Evolutionary conservation across 305 asterid genomes (phyloP), one percentile per base, ranked within the genome.

Genomic region (Fraxinus angustifolia): DNA sequence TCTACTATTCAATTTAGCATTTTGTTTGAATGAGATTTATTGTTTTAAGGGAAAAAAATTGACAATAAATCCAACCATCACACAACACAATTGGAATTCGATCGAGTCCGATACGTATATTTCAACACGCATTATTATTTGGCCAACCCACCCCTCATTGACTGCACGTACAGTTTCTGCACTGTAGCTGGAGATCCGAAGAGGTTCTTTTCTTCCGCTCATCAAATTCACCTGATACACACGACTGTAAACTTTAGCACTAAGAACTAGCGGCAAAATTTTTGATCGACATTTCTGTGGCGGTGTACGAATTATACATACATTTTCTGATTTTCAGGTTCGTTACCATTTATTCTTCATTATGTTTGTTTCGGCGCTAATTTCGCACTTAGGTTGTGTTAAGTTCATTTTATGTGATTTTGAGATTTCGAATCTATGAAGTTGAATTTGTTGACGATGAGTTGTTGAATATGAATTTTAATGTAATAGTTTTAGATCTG

Each of bases 291-390:
- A 74, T 83, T 77, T 40, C 33, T 19, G 76, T 56, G 40, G 76
- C 73, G 79, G 73, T 36, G 84, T 60, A 76, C 79, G 77, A 81
- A 79, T 76, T 72, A 33, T 34, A 26, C 17, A 84, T 80, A 77
- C 70, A 78, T 80, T 82, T 75, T 83, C 76, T 23, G 10, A 67
- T 74, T 16, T 80, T 70, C 83, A 84, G 86, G 87, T 56, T 60
- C 48, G 73, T 53, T 42, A 58, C 33, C 34, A 14, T 74, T 79
- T 81, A 65, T 28, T 67, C 30, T 70, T 21, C 60, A 21, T 28
- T 83, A 58, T 8, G 82, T 77, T 78, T 79, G 83, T 42, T 68
- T 75, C 75, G 42, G 78, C 75, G 84, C 50, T 67, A 14, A 80
- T 6, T 78, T 38, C 31, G 45, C 78, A 48, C 78, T 5, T 8